A percentile compares a stretch with the other conserved stretches of the same genome.
These are phyloP conservation scores for Talaromyces liani DNA, from an alignment of 495 filamentous ascomycete species.

Conservation along the genomic window DNA sequence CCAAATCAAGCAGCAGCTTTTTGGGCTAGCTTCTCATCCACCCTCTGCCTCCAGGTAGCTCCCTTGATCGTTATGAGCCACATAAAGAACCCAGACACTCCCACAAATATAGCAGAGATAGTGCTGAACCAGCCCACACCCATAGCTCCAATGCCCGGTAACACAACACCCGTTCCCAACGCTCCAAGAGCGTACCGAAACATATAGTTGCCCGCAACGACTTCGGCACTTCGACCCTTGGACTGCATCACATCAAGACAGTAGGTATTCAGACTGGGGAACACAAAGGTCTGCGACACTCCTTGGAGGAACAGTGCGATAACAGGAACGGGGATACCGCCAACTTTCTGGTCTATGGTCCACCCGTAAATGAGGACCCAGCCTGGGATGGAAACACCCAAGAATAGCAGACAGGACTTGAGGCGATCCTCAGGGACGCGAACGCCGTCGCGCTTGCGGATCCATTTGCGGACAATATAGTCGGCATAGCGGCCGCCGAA, in stretches of 20 bases:
- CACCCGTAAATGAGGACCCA: conserved; percentile 69
- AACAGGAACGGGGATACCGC: conserved; percentile 60
- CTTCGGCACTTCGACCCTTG: conserved; percentile 49
- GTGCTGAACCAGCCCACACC: conserved; percentile 62
- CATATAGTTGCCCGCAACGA: conserved; percentile 69
- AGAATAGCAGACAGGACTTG: conserved; percentile 50
- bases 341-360: conserved; percentile 57
- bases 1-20: conserved; percentile 2
- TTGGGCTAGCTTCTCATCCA: conserved; percentile 34
- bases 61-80: conserved; percentile 46
- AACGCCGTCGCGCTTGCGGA: conserved; percentile 44
- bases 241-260: conserved; percentile 68
- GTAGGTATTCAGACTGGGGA: conserved; percentile 67
- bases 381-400: conserved; percentile 52
- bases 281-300: conserved; percentile 61
- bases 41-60: conserved; percentile 42
- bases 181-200: conserved; percentile 63
- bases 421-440: conserved; percentile 65
- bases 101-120: conserved; percentile 48
- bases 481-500: conserved; percentile 68
- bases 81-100: conserved; percentile 35
- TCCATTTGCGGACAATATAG: conserved; percentile 55
- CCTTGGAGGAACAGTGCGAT: conserved; percentile 67
- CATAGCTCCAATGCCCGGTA: conserved; percentile 58
- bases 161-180: conserved; percentile 53